Percentiles rank a stretch among this genome's conserved stretches.
Conservation (phyloP, 768 basidiomycete species). For the Naematelia aurantialba region DNA sequence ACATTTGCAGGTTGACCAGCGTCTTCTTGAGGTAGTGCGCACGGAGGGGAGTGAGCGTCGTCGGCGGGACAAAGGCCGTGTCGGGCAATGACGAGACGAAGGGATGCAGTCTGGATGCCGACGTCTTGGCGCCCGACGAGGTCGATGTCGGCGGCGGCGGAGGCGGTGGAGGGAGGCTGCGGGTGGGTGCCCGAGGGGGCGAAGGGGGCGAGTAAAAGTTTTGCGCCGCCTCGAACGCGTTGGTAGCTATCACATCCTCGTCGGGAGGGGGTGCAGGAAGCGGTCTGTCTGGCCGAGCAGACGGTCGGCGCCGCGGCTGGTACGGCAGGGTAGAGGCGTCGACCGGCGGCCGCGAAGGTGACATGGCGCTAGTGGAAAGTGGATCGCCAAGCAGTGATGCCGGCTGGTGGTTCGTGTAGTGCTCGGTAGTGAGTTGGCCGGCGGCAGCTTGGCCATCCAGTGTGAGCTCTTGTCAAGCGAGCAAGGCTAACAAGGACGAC, state of each 20-base stretch:
- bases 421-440: no score
- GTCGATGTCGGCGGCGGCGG: constrained; percentile 7
- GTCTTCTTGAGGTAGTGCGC: constrained; percentile 99
- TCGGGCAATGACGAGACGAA: constrained; percentile 25
- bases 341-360: neutral
- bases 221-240: constrained; percentile 26
- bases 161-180: constrained; percentile 10
- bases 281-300: constrained; percentile 15
- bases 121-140: constrained; percentile 13
- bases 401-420: no score
- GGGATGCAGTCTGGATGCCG: constrained; percentile 35
- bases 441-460: no score
- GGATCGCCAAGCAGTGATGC: no score
- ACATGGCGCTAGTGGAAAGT: neutral
- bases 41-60: constrained; percentile 71
- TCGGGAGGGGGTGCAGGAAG: constrained; percentile 25
- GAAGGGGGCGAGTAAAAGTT: constrained; percentile 35
- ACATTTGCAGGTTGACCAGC: constrained; percentile 79
- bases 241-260: constrained; percentile 28
- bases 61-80: constrained; percentile 21
- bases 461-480: no score
- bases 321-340: constrained; percentile 27
- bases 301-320: constrained; percentile 11
- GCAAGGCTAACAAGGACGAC: no score
- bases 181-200: constrained; percentile 15